Evolutionary conservation across 129 eudicot species (phyloP).

Genomic region (Helianthus tuberosus): DNA sequence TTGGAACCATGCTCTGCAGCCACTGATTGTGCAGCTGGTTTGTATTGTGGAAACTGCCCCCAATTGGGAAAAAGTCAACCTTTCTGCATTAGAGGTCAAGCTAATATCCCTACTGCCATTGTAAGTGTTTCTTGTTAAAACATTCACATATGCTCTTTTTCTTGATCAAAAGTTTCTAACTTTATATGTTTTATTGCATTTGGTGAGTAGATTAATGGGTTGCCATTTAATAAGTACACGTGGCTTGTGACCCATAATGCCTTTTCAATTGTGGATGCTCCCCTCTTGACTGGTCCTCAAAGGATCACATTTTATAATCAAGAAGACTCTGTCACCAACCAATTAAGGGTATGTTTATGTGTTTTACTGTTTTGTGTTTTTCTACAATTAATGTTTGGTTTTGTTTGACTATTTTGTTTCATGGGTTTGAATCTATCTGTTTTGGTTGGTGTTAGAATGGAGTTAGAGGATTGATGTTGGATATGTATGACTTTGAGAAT

Average conservation of each 20-base stretch:
- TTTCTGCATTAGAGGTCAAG: constrained; percentile 86
- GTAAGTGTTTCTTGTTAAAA: constrained; percentile 44
- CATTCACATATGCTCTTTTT: background rate
- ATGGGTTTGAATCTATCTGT: constrained; percentile 13
- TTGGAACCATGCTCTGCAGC: constrained; percentile 76
- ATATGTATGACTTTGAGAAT: constrained; percentile 91
- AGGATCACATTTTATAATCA: constrained; percentile 97
- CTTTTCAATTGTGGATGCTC: constrained; percentile 94
- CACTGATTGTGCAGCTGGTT: constrained; percentile 77
- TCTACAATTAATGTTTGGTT: background rate
- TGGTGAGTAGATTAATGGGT: constrained; percentile 63
- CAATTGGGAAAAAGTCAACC: constrained; percentile 62
- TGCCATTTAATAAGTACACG: constrained; percentile 97
- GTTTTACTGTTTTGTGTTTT: background rate
- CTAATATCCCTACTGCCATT: constrained; percentile 67
- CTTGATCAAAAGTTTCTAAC: constrained; percentile 1
- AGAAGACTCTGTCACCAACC: constrained; percentile 95
- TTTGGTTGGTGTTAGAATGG: constrained; percentile 66
- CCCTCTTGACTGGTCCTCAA: constrained; percentile 73
- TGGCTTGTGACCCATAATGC: constrained; percentile 98
- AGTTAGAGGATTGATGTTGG: constrained; percentile 99
- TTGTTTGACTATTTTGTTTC: background rate
- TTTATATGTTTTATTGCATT: constrained; percentile 8
- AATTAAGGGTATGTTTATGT: constrained; percentile 66
- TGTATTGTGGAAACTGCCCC: constrained; percentile 97